Conservation (phyloP, 1,139 yeast species). For the Yamadazyma epiphylla region DNA sequence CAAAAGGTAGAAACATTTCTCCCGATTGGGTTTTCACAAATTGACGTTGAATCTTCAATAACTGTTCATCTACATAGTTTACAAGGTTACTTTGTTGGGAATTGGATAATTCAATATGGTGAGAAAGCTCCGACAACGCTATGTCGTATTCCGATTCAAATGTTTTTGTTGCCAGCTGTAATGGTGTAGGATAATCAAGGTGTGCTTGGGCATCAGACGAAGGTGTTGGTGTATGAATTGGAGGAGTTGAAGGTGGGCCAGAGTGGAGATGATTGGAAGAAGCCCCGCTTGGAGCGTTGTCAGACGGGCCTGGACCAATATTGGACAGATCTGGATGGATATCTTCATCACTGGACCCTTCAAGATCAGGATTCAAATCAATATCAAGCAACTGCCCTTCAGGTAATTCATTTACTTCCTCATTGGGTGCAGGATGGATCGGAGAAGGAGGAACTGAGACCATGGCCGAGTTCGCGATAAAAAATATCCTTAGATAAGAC, state of each 20-base stretch:
- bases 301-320: too few species aligned
- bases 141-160: conserved; percentile 11
- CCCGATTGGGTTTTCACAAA: conserved; percentile 60
- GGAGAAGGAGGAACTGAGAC: conserved; percentile 44
- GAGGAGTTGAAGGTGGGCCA: not conserved
- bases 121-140: conserved; percentile 3
- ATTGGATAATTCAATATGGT: conserved; percentile 11
- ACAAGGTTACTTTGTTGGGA: conserved; percentile 60
- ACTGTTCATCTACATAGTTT: conserved; percentile 55
- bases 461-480: conserved; percentile 1
- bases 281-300: too few species aligned
- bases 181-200: not conserved
- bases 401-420: conserved; percentile 33
- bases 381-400: conserved; percentile 27
- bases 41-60: conserved; percentile 56
- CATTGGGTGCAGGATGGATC: conserved; percentile 43
- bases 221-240: conserved; percentile 1
- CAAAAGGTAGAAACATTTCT: conserved; percentile 27
- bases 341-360: conserved; percentile 24
- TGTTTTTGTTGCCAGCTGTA: conserved; percentile 4
- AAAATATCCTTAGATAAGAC: conserved; percentile 3
- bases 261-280: too few species aligned
- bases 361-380: conserved; percentile 40
- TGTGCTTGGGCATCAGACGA: not conserved
- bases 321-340: conserved; percentile 6